Evolutionary conservation across 2,329 filamentous ascomycete genomes (phyloP).

Genomic region (Pestalotiopsis fici): DNA sequence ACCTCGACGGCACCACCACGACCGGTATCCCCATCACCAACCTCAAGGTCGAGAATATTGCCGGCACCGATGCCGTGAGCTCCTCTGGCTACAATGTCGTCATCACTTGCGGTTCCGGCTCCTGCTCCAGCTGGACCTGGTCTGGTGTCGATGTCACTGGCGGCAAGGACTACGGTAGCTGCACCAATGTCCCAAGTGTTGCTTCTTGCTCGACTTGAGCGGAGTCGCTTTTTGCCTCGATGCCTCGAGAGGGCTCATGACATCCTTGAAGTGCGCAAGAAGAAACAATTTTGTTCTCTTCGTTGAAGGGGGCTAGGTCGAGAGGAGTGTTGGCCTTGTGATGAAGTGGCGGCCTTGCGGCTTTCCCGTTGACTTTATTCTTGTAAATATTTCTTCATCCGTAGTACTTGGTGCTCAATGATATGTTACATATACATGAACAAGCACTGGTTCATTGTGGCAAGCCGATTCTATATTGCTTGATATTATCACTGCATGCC

Average conservation of each 20-base stretch:
- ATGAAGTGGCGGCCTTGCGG: no score
- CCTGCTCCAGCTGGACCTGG: conserved; percentile 56
- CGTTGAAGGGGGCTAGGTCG: not conserved
- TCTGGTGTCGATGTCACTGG: conserved; percentile 49
- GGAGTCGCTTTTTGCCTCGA: not conserved
- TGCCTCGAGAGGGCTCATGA: no score
- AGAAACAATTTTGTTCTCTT: not conserved
- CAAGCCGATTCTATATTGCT: no score
- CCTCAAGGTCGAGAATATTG: conserved; percentile 42
- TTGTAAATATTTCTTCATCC: no score
- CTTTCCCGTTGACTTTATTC: not conserved
- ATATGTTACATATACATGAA: not conserved
- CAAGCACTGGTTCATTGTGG: no score
- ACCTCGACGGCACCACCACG: conserved; percentile 44
- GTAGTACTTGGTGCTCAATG: not conserved
- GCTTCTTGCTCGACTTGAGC: not conserved
- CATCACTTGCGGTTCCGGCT: conserved; percentile 53
- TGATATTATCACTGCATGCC: no score
- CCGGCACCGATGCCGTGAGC: conserved; percentile 38
- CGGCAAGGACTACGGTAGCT: conserved; percentile 36
- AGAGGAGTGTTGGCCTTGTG: no score
- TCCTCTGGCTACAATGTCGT: conserved; percentile 43
- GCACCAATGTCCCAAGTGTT: conserved; percentile 7
- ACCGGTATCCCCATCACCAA: conserved; percentile 55
- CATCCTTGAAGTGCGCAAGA: no score